Percentiles rank a stretch among this genome's conserved stretches.
These are phyloP conservation scores for Clitopilus hobsonii DNA, from an alignment of 768 basidiomycete species.

Conservation along the genomic window DNA sequence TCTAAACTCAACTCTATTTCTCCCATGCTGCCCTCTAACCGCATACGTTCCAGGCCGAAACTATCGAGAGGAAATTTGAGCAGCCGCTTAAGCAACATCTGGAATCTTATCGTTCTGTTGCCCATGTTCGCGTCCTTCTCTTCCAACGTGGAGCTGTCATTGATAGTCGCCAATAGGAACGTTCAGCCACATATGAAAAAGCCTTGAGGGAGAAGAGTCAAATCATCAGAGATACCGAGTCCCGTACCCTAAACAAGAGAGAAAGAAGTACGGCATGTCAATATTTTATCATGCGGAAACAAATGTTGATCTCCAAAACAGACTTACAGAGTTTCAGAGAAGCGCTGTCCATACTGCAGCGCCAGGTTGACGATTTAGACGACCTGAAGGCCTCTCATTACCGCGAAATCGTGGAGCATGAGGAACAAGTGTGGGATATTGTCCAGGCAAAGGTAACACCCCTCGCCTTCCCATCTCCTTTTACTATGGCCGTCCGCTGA, in stretches of 20 bases:
- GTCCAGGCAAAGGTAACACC: slow-evolving; percentile 76
- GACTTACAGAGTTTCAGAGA: slow-evolving; percentile 88
- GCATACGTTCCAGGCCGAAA: slow-evolving; percentile 56
- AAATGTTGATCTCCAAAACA: slow-evolving; percentile 22
- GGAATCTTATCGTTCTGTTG: slow-evolving; percentile 70
- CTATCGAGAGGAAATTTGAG: slow-evolving; percentile 85
- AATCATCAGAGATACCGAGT: slow-evolving; percentile 82
- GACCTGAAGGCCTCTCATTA: slow-evolving; percentile 82
- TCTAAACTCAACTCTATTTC: slow-evolving; percentile 9
- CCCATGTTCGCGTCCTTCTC: slow-evolving; percentile 43
- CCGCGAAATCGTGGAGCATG: slow-evolving; percentile 84
- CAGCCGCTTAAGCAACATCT: slow-evolving; percentile 83
- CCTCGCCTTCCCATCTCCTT: neutral
- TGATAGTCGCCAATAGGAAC: slow-evolving; percentile 48
- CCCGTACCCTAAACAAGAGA: slow-evolving; percentile 78
- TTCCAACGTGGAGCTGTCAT: slow-evolving; percentile 1
- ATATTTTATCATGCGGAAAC: neutral
- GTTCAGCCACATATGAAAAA: slow-evolving; percentile 80
- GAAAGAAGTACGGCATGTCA: slow-evolving; percentile 65
- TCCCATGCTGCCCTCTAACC: slow-evolving; percentile 5
- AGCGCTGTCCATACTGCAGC: slow-evolving; percentile 74
- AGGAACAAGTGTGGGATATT: slow-evolving; percentile 93
- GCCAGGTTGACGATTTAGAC: slow-evolving; percentile 90
- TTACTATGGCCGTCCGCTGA: neutral
- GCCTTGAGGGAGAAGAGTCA: slow-evolving; percentile 79